Evolutionary conservation across 2,329 filamentous ascomycete genomes (phyloP), one percentile per base, ranked within the genome.

Genomic region (Venturia oleaginea): DNA sequence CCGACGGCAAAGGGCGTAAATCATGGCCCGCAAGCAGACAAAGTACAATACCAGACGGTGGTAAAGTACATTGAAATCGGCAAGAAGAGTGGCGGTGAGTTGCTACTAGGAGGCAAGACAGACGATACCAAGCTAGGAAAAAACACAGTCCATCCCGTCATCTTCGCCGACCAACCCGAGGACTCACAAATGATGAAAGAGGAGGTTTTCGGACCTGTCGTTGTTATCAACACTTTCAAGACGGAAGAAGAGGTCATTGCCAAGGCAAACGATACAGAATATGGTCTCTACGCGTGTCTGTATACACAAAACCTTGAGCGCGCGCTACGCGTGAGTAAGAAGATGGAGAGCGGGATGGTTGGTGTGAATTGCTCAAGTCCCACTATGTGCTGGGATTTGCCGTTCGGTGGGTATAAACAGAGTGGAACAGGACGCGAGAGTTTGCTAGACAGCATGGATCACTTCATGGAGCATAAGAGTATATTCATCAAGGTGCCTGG

Each of bases 21-120:
- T 8, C 76, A 76, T 42, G 81, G 82, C 0, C 82, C 82, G 0
- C 78, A 82, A 67, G 81, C 78, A 15, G 81, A 83, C 67, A 76
- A 78, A 68, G 72, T 75, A 27, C 81, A 84, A 70, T 80, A 80
- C 68, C 77, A 79, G 62, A 70, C 70, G 11, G 68, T 71, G 57
- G 67, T 55, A 22, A 63, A 57, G 48, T 57, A 63, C 38, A 40
- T 63, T 10, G 62, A 63, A 19, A 40, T 55, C 34, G 62, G 46
- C 34, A 55, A 63, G 34, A 24, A 68, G 57, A 70, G 71, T 40
- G 71, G 71, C 42, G 71, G 68, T 17, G 66, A 69, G 54, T 67
- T 74, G 37, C 59, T 73, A n/a, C 67, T 70, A 11, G 72, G 22
- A 15, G 62, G 62, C 34, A 72, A 69, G 27, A 68, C 70, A 59